Evolutionary conservation across 176 grass and related monocot species (phyloP), one percentile per base, ranked within the genome.

Genomic region (Hsuehochloa calcarea): DNA sequence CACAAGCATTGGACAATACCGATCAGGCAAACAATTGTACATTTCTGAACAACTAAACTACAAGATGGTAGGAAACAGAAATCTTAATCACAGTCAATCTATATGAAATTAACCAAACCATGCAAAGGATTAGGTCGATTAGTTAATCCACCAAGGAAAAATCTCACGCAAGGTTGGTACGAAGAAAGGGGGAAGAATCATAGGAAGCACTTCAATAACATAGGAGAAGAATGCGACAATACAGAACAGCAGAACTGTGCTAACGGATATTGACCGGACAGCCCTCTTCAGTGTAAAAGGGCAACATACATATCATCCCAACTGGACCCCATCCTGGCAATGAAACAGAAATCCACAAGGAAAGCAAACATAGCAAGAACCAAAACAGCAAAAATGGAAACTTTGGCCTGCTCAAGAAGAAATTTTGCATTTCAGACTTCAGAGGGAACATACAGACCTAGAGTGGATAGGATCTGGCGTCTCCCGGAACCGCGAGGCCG

Each of bases 401-500:
- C 77, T 59, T 37, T 25, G 7, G 65, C 43, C 14, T 39, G 46
- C 61, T 31, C 26, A 31, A 61, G 45, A 60, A 26, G 64, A 27
- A 61, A 29, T 7, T 85, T 52, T 65, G 66, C 72, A 47, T 87
- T 83, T 55, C 5, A 50, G 47, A 16, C 79, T 86, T 55, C 5
- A 50, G 47, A 50, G 47, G 35, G 3, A 50, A 29, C 8, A 73
- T 68, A 83, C 66, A 22, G 29, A 99, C 96, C 96, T 13, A 96
- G 93, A 81, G 90, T 47, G 25, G 93, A 77, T 31, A 99, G 93
- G 83, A 99, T 85, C 90, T 99, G 96, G 44, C 93, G 90, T 79
- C 87, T 94, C 80, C 96, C 96, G 51, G 93, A 96, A 19, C 93
- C 96, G 11, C 75, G 83, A 20, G 96, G 96, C 45, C 96, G 89